These are phyloP conservation scores for Ailanthus altissimus DNA, from an alignment of 345 rosid species.

Conservation along the genomic window DNA sequence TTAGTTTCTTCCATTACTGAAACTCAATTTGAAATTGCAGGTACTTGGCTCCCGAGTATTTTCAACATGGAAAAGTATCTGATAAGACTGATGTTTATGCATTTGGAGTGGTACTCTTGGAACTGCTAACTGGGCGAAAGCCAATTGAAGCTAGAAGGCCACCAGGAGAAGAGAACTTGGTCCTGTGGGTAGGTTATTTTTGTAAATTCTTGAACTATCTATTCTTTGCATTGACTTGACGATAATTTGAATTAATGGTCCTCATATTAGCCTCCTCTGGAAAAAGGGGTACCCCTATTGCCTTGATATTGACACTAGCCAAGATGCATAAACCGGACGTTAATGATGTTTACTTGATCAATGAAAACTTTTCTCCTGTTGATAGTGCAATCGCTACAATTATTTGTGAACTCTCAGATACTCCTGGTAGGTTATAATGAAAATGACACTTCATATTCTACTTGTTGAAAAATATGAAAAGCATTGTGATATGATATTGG, in stretches of 20 bases:
- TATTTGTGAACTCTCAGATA: background rate
- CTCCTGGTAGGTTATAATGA: background rate
- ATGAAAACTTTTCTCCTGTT: conserved; percentile 11
- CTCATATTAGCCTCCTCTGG: conserved; percentile 6
- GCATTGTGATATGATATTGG: too few species aligned
- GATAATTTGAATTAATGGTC: conserved; percentile 26
- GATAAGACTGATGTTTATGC: conserved; percentile 96
- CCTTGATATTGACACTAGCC: conserved; percentile 14
- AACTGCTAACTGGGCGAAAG: conserved; percentile 79
- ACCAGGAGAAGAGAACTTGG: conserved; percentile 88
- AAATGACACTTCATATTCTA: conserved; percentile 9
- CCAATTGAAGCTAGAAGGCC: conserved; percentile 85
- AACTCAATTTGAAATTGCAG: conserved; percentile 36
- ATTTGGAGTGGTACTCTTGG: conserved; percentile 89
- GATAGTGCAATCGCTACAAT: background rate
- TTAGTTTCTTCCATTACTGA: background rate
- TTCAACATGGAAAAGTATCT: conserved; percentile 95
- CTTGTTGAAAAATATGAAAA: background rate
- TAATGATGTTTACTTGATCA: conserved; percentile 20
- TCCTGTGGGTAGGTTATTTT: conserved; percentile 76
- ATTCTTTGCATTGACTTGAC: conserved; percentile 32
- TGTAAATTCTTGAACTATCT: conserved; percentile 20
- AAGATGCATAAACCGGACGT: conserved; percentile 9
- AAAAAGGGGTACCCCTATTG: conserved; percentile 10
- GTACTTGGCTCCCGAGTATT: conserved; percentile 94